A percentile compares a stretch with the other conserved stretches of the same genome.
These are phyloP conservation scores for Hymenoscyphus salicellus DNA, from an alignment of 2,329 filamentous ascomycete species.

Conservation along the genomic window DNA sequence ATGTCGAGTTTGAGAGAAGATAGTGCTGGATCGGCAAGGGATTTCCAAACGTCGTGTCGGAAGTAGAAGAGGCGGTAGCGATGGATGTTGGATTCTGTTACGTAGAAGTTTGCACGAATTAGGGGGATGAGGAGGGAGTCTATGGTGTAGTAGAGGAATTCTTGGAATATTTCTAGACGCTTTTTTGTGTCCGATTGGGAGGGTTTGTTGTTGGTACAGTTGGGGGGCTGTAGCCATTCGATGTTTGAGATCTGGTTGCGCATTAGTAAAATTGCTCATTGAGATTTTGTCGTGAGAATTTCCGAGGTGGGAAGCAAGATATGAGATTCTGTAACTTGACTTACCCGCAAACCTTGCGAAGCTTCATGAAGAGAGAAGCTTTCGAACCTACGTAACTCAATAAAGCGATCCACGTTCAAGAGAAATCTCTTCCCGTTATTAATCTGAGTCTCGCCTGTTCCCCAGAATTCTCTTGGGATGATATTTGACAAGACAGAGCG, in stretches of 20 bases:
- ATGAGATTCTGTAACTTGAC: no score
- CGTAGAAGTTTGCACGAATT: constrained; percentile 83
- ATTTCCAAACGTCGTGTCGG: constrained; percentile 86
- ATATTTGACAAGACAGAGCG: constrained; percentile 70
- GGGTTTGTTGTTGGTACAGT: constrained; percentile 50
- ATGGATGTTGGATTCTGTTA: constrained; percentile 83
- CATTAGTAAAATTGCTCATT: constrained; percentile 4
- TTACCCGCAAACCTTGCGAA: constrained; percentile 70
- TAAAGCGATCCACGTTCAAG: constrained; percentile 70
- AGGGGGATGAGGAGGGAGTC: constrained; percentile 89
- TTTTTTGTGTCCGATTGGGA: constrained; percentile 72
- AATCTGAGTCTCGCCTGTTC: constrained; percentile 48
- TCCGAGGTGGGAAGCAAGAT: background rate
- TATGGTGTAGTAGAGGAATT: constrained; percentile 89
- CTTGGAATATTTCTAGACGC: constrained; percentile 72
- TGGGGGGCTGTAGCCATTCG: constrained; percentile 66
- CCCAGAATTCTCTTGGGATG: constrained; percentile 75
- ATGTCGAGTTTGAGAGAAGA: constrained; percentile 63
- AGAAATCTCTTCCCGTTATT: constrained; percentile 64
- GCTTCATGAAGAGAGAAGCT: constrained; percentile 75
- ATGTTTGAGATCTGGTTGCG: constrained; percentile 60
- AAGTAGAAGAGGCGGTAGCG: constrained; percentile 87
- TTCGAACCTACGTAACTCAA: constrained; percentile 77
- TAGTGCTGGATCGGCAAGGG: constrained; percentile 71
- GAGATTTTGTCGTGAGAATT: background rate